Evolutionary conservation across 2,329 filamentous ascomycete genomes (phyloP).

Genomic region (Fusarium brachygibbosum): DNA sequence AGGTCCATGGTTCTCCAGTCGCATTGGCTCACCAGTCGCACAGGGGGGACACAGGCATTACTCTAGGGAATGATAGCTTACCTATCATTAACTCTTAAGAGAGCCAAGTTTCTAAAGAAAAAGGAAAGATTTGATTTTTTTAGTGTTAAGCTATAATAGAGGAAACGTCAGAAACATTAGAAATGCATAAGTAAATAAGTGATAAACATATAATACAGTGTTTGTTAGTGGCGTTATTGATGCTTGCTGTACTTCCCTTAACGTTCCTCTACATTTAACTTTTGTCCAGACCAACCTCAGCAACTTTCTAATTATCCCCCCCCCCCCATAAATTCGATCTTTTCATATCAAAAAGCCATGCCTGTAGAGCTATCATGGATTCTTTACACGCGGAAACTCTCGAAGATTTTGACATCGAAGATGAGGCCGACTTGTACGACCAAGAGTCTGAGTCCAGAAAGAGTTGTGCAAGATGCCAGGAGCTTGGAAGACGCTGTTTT

Average conservation of each 20-base stretch:
- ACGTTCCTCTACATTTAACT: background rate
- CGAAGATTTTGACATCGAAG: background rate
- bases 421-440: background rate
- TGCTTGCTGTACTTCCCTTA: too few species aligned
- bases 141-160: too few species aligned
- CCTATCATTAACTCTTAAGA: too few species aligned
- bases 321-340: too few species aligned
- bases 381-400: background rate
- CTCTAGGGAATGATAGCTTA: too few species aligned
- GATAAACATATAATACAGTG: background rate
- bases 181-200: background rate
- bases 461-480: background rate
- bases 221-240: background rate
- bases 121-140: too few species aligned
- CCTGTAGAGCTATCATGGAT: background rate
- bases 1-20: too few species aligned
- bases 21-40: too few species aligned
- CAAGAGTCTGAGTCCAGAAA: background rate
- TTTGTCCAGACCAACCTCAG: background rate
- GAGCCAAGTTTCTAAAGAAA: too few species aligned
- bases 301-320: background rate
- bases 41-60: too few species aligned
- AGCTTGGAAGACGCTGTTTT: constrained; percentile 7
- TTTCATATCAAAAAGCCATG: background rate
- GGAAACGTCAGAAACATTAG: too few species aligned